Evolutionary conservation across 345 rosid genomes (phyloP).

Genomic region (Brassica nigra): DNA sequence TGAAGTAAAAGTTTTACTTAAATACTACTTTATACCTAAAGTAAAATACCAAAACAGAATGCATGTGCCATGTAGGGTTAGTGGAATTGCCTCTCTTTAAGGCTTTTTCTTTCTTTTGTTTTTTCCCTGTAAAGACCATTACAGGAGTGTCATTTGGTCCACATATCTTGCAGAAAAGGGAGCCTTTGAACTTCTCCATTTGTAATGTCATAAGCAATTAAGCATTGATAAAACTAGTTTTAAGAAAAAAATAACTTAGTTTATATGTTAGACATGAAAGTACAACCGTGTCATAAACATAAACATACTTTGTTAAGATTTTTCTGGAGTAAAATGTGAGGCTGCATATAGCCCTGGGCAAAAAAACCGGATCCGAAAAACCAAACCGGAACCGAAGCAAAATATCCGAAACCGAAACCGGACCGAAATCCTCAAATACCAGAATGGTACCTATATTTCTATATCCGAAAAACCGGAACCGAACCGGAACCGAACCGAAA

Average conservation of each 20-base stretch:
- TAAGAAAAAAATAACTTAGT: background rate
- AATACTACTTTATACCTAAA: slow-evolving; percentile 31
- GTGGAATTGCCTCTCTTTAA: slow-evolving; percentile 28
- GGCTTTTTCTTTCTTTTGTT: slow-evolving; percentile 18
- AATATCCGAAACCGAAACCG: no score
- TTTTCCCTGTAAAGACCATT: background rate
- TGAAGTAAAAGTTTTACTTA: background rate
- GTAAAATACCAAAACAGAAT: slow-evolving; percentile 32
- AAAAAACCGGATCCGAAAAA: no score
- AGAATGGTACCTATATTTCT: no score
- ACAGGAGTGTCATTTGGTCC: slow-evolving; percentile 11
- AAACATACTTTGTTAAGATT: background rate
- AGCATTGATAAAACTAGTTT: background rate
- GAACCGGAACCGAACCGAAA: no score
- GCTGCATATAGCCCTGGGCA: no score
- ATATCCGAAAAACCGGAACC: no score
- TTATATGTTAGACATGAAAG: background rate
- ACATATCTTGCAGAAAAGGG: slow-evolving; percentile 3
- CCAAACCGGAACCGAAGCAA: no score
- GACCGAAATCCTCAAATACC: no score
- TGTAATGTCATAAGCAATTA: background rate
- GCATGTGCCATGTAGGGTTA: slow-evolving; percentile 42
- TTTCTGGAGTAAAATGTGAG: background rate
- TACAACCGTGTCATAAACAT: background rate
- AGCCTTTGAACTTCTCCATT: background rate